Base-by-base conservation (phyloP, 768 basidiomycete species). In the Leccinum imitatum region DNA sequence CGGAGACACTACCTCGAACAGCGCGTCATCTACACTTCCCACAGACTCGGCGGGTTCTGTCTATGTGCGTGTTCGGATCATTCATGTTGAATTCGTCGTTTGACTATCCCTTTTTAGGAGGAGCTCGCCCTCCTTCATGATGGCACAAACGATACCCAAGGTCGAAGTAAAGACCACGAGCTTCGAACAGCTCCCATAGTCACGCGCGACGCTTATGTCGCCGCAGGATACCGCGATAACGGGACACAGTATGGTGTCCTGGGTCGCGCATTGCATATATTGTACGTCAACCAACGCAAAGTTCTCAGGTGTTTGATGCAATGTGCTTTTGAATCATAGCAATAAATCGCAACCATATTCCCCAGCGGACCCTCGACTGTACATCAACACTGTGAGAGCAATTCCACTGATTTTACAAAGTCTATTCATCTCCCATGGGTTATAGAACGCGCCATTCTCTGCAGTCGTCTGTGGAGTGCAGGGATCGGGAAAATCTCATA, bases 401-500 rank as follows among this genome's bases (percentile, higher is more conserved):
- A 51, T 57, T 23, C 27, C 27, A 9, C 44, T 17, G 27, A 31
- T 57, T 35, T 17, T 58, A 13, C 2, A 17, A 44, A 60, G 37
- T 37, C 33, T 59, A 31, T 58, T 10, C 39, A 6, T 48, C 30
- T 30, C 48, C 54, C 27, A 10, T 35, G 48, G 33, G 37, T 46
- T 10, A 15, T 59, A 89, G 89, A 90, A 89, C 66, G 79, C 89
- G 0, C 89, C 89, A 0, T 87, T 89, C 65, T 90, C 89, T 0
- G 85, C 88, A 0, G 66, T 90, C n/a, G 81, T 90, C 3, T 91
- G 89, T 55, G 89, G 89, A 0, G 88, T 89, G 0, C 89, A 90
- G 75, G 87, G 89, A 1, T 86, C 88, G 0, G 89, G 89, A 9
- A 90, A 91, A 65, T 89, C 87, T 0, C 89, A 91, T 54, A 89